These are phyloP conservation scores for Ceratocystis papillata DNA, from an alignment of 2,329 filamentous ascomycete genomes.

Conservation along the genomic window DNA sequence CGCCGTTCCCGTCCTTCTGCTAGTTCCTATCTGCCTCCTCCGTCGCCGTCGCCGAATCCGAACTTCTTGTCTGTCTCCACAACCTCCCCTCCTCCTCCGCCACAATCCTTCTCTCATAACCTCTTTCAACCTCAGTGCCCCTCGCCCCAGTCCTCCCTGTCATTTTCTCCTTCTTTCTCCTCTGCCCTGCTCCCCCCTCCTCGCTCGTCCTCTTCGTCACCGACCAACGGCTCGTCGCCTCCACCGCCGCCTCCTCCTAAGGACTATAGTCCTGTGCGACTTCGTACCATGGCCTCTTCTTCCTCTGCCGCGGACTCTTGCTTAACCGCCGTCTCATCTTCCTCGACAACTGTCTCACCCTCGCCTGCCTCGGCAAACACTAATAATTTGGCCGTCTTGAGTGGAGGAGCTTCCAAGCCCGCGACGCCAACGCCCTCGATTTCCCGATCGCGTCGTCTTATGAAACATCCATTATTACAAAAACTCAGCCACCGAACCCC, in stretches of 20 bases:
- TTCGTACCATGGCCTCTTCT: constrained; percentile 10
- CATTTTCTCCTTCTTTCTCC: not conserved
- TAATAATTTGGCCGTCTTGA: not conserved
- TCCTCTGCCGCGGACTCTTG: constrained; percentile 12
- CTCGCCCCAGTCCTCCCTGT: not conserved
- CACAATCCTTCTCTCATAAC: not conserved
- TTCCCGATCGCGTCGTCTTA: constrained; percentile 15
- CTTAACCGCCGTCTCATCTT: constrained; percentile 3
- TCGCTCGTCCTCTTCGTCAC: not conserved
- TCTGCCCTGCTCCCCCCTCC: not conserved
- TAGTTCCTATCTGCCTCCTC: not conserved
- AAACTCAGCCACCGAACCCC: constrained; percentile 3
- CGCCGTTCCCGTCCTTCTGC: not conserved
- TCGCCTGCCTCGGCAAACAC: not conserved
- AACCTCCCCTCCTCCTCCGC: not conserved
- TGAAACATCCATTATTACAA: constrained; percentile 19
- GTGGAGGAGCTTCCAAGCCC: not conserved
- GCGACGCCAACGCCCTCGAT: not conserved
- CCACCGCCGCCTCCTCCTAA: not conserved
- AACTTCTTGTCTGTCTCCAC: not conserved
- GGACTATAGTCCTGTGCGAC: not conserved
- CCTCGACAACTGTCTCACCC: constrained; percentile 1
- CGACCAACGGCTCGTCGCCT: not conserved
- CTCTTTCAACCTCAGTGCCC: not conserved
- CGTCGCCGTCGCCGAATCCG: not conserved